Conservation (phyloP, 306 rosid species). For the Corylus heterophylla region DNA sequence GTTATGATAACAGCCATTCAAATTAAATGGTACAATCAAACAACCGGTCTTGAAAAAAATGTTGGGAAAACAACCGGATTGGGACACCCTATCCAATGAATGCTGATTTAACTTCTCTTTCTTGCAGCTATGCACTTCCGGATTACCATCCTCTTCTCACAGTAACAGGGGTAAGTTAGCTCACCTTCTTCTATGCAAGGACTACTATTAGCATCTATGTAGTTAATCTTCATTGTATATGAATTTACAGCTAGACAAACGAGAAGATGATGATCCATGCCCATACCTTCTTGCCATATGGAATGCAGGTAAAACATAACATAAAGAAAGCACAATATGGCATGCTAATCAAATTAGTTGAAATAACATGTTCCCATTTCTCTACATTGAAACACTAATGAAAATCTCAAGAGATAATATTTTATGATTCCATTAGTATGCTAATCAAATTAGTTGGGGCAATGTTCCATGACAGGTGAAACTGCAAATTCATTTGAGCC, state of each 20-base stretch:
- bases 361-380: not conserved
- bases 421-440: not conserved
- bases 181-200: not conserved
- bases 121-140: conserved; percentile 54
- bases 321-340: not conserved
- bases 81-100: not conserved
- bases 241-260: conserved; percentile 34
- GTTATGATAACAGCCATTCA: no score
- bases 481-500: conserved; percentile 23
- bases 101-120: not conserved
- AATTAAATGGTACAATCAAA: no score
- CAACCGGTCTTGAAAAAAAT: not conserved
- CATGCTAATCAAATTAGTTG: not conserved
- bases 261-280: conserved; percentile 41
- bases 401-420: not conserved
- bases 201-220: not conserved
- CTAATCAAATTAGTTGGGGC: not conserved
- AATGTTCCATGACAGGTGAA: conserved; percentile 26
- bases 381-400: conserved; percentile 2
- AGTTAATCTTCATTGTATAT: not conserved
- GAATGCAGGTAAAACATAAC: conserved; percentile 42
- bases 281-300: conserved; percentile 56
- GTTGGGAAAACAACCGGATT: not conserved
- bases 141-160: conserved; percentile 43
- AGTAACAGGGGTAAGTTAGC: conserved; percentile 32